Evolutionary conservation across 2,329 filamentous ascomycete genomes (phyloP).

Genomic region (Nothomitra cinnamomea): DNA sequence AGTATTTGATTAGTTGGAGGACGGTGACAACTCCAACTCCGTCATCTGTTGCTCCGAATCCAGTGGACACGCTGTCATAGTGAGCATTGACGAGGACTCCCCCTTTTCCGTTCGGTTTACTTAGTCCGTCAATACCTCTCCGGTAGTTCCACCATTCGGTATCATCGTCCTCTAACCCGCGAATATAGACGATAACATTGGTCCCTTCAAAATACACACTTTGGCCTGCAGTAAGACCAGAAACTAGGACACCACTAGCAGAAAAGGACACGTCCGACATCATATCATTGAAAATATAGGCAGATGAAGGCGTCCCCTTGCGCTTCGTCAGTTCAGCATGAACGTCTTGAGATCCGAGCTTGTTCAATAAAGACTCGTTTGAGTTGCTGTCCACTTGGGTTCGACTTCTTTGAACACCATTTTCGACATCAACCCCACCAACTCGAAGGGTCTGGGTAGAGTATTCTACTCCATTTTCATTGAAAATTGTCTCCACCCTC

Average conservation of each 20-base stretch:
- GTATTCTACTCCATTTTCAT: constrained; percentile 38
- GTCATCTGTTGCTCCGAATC: constrained; percentile 86
- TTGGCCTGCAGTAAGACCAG: constrained; percentile 13
- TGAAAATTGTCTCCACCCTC: constrained; percentile 53
- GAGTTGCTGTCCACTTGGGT: neutral
- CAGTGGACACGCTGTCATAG: constrained; percentile 84
- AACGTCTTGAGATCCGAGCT: neutral
- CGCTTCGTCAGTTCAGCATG: constrained; percentile 15
- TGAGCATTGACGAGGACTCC: constrained; percentile 90
- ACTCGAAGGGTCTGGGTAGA: constrained; percentile 12
- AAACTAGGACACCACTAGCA: constrained; percentile 16
- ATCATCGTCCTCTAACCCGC: constrained; percentile 56
- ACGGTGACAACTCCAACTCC: constrained; percentile 78
- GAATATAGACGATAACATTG: constrained; percentile 84
- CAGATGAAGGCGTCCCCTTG: constrained; percentile 2
- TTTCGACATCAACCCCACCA: no score
- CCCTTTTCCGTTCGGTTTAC: constrained; percentile 40
- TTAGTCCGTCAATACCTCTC: constrained; percentile 19
- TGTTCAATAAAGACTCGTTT: neutral
- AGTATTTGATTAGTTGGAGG: constrained; percentile 74
- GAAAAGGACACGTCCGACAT: constrained; percentile 62
- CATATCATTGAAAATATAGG: constrained; percentile 58
- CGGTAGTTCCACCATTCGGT: constrained; percentile 54
- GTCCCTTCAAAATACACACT: constrained; percentile 78
- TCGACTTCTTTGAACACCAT: constrained; percentile 9